Base-by-base conservation (phyloP, 257 asterid species). In the Fraxinus excelsior region DNA sequence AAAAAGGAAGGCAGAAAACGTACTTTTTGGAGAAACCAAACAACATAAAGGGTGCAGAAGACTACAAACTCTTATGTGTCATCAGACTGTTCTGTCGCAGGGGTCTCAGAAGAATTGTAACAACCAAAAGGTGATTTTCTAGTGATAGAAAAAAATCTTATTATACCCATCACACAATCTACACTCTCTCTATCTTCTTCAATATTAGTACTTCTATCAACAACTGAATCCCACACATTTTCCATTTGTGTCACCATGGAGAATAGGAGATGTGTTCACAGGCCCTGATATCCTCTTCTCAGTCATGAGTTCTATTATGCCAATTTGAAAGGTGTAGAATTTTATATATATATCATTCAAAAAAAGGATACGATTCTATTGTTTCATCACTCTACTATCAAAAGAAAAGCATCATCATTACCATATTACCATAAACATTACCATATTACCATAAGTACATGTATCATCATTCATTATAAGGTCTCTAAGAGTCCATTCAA, bases 161-260 rank as follows among this genome's bases (percentile, higher is more conserved):
- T 23, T 26, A 62, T 26, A 62, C 21, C 68, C 68, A 62, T 3
- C 66, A 51, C 51, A 72, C 74, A 70, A 70, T 64, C 72, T 23
- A 60, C 64, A 58, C 62, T 71, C 64, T 26, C 7, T 7, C 49
- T 70, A 62, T 62, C 68, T 62, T 26, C 68, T 58, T 19, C 68
- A 62, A 25, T 62, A 62, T 25, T 62, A 11, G 21, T 44, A 44
- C 23, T 26, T 70, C 51, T 21, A 38, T 70, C 31, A 71, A 71
- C 62, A 71, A 42, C n/a, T 11, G 31, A 71, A 13, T 14, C 2
- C 35, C 28, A 66, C n/a, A 56, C 19, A 68, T 44, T 23, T 75
- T 35, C 65, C 38, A 42, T 62, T 71, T 38, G 70, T 14, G 60
- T 28, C 12, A 82, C 80, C 60, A 19, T 21, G 40, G 42, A 67